Conservation (phyloP, 139 green algal species). For the Choricystis sp. region DNA sequence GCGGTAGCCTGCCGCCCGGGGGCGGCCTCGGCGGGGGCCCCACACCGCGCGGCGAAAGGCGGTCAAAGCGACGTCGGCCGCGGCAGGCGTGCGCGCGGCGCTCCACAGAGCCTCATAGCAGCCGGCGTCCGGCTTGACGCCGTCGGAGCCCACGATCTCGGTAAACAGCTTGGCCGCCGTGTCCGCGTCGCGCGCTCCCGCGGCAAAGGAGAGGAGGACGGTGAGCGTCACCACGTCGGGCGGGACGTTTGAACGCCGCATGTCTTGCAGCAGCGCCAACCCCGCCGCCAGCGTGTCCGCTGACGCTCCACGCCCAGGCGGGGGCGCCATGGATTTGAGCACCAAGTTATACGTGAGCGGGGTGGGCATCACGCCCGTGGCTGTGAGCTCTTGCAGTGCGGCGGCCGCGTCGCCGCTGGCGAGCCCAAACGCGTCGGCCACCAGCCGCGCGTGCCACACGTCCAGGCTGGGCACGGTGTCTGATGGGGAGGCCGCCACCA, state of each 20-base stretch:
- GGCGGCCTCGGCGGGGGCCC: neutral
- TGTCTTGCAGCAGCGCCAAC: neutral
- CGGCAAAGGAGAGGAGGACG: neutral
- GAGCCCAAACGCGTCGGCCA: neutral
- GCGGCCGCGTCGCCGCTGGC: too few relatives aligned
- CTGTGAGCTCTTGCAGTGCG: neutral
- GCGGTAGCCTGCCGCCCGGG: too few relatives aligned
- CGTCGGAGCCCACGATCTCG: neutral
- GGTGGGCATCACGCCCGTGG: neutral
- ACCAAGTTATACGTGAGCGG: neutral
- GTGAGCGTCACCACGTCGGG: neutral
- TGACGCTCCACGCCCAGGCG: too few relatives aligned
- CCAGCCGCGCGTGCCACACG: neutral
- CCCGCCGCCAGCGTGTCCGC: neutral
- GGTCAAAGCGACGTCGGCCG: too few relatives aligned
- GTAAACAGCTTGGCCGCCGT: neutral
- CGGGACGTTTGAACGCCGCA: neutral
- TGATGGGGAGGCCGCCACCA: neutral
- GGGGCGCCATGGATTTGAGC: neutral
- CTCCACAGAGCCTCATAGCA: neutral
- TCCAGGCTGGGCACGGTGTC: neutral
- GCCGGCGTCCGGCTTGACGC: neutral
- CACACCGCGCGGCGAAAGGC: neutral
- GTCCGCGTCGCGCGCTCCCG: neutral
- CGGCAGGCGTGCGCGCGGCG: too few relatives aligned